Conservation (phyloP, 768 basidiomycete species). For the Mycena crocata region DNA sequence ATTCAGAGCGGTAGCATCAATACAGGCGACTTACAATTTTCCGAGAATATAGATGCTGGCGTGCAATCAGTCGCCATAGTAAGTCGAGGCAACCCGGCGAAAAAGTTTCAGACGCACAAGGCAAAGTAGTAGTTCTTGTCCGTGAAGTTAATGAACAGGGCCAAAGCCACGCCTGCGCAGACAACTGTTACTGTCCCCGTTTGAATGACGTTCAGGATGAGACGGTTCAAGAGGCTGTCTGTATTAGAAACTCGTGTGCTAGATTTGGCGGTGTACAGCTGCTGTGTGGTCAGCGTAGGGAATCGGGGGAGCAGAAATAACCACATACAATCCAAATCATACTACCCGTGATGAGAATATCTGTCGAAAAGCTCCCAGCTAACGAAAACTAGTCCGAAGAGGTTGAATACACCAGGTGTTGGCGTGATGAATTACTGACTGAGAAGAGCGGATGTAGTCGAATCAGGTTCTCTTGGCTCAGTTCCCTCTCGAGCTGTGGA, state of each 20-base stretch:
- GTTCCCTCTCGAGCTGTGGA: neutral
- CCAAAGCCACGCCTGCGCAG: slow-evolving; percentile 7
- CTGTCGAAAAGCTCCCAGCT: slow-evolving; percentile 11
- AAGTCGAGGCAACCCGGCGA: neutral
- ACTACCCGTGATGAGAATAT: slow-evolving; percentile 8
- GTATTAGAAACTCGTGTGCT: neutral
- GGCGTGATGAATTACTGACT: neutral
- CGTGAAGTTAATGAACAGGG: slow-evolving; percentile 16
- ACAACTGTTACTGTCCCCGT: slow-evolving; percentile 12
- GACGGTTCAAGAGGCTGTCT: slow-evolving; percentile 3
- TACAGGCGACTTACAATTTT: slow-evolving; percentile 2
- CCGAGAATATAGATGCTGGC: neutral
- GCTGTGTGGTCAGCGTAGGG: neutral
- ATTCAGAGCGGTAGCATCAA: neutral
- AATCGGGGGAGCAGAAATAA: neutral
- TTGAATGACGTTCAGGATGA: slow-evolving; percentile 9
- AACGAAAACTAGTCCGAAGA: slow-evolving; percentile 7
- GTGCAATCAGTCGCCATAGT: neutral
- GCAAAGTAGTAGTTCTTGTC: slow-evolving; percentile 17
- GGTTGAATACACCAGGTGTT: neutral
- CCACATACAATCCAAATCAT: slow-evolving; percentile 13
- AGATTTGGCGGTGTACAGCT: slow-evolving; percentile 13
- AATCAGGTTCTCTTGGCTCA: slow-evolving; percentile 9
- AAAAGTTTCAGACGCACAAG: neutral
- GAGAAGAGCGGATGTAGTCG: slow-evolving; percentile 10